Percentiles rank a stretch among this genome's conserved stretches.
Conservation (phyloP, 2,329 filamentous ascomycete species). For the Curvularia spicifera region DNA sequence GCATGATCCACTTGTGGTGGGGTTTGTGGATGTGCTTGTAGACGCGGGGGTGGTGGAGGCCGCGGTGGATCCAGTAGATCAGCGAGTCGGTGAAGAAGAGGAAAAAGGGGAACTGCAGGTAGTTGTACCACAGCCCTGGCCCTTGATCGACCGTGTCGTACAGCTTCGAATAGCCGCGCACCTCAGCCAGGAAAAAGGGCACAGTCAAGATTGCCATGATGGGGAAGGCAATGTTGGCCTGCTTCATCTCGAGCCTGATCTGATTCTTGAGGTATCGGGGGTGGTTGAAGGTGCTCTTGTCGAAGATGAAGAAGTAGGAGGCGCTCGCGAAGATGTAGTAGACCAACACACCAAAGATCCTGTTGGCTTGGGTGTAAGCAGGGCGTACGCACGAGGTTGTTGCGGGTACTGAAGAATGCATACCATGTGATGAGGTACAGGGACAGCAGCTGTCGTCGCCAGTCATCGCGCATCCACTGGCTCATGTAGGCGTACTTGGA, state of each 20-base stretch:
- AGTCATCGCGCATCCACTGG: constrained; percentile 76
- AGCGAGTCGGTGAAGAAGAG: constrained; percentile 85
- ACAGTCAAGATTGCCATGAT: constrained; percentile 82
- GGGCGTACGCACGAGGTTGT: not conserved
- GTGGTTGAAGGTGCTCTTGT: constrained; percentile 86
- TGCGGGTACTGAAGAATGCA: not conserved
- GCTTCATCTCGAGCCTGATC: constrained; percentile 81
- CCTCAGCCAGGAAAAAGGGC: constrained; percentile 81
- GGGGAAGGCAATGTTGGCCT: constrained; percentile 78
- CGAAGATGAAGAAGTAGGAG: constrained; percentile 89
- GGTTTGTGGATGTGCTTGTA: constrained; percentile 95
- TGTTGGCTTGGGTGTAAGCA: constrained; percentile 50
- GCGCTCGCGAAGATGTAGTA: constrained; percentile 86
- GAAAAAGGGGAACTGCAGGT: constrained; percentile 85
- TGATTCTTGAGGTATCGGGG: constrained; percentile 97
- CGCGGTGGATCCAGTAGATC: constrained; percentile 92
- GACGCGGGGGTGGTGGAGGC: constrained; percentile 76
- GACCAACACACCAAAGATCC: constrained; percentile 81
- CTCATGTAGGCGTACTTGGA: constrained; percentile 80
- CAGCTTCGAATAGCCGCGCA: constrained; percentile 83
- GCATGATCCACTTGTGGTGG: constrained; percentile 99
- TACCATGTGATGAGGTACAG: constrained; percentile 89
- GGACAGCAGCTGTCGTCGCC: constrained; percentile 74
- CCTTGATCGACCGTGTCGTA: constrained; percentile 81
- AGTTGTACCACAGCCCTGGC: constrained; percentile 78